Conservation (phyloP, 306 rosid genomes). For the Trifolium fragiferum region DNA sequence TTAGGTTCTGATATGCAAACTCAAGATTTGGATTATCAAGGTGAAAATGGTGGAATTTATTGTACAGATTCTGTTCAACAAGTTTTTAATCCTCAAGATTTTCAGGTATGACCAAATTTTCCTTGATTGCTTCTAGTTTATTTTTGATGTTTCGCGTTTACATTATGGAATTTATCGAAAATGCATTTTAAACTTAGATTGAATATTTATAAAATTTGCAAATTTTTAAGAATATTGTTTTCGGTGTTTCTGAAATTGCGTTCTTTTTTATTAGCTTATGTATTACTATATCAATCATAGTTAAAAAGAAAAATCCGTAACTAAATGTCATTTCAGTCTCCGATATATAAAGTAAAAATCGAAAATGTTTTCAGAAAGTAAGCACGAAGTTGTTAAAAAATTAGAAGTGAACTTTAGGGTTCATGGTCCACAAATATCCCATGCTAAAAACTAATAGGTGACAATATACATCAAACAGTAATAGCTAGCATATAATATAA, state of each 20-base stretch:
- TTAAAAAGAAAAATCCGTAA: not conserved
- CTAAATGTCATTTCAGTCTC: not conserved
- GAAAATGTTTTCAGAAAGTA: not conserved
- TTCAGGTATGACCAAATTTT: conserved; percentile 69
- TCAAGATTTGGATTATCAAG: conserved; percentile 83
- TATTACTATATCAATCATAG: too few relatives aligned
- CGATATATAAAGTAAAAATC: not conserved
- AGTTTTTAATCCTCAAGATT: conserved; percentile 71
- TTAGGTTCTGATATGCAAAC: conserved; percentile 72
- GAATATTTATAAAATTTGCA: too few relatives aligned
- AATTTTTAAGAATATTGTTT: too few relatives aligned
- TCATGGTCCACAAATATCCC: conserved; percentile 41
- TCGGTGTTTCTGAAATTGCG: not conserved
- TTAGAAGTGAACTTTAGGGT: conserved; percentile 19
- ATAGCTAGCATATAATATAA: conserved; percentile 2
- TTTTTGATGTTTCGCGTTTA: not conserved
- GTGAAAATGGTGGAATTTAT: conserved; percentile 74
- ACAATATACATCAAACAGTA: conserved; percentile 30
- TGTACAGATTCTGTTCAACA: conserved; percentile 68
- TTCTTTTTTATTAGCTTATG: too few relatives aligned
- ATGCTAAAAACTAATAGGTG: conserved; percentile 33
- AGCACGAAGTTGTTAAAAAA: not conserved
- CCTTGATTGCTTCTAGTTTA: conserved; percentile 1
- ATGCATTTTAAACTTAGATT: not conserved
- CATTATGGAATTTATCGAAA: not conserved